Evolutionary conservation across 108 stramenopile species (phyloP).

Genomic region (Seminavis robusta): DNA sequence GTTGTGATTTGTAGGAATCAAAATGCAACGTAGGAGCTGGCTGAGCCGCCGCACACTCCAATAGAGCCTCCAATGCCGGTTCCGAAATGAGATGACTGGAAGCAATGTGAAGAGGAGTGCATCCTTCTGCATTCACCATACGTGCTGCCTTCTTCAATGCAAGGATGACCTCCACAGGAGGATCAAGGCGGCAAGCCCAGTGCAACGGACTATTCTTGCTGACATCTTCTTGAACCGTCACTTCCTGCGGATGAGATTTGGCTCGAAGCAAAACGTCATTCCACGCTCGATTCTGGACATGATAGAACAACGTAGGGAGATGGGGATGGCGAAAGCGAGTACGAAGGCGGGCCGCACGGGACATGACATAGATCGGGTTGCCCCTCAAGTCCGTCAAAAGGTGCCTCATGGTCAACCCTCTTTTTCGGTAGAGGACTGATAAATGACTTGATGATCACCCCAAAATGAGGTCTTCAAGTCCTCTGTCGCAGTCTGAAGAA

Average conservation of each 20-base stretch:
- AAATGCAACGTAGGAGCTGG: too few species aligned
- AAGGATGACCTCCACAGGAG: slow-evolving; percentile 43
- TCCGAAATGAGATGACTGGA: slow-evolving; percentile 29
- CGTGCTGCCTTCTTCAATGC: slow-evolving; percentile 31
- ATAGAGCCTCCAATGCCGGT: slow-evolving; percentile 16
- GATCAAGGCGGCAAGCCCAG: slow-evolving; percentile 52
- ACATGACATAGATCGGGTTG: slow-evolving; percentile 15
- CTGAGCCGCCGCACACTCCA: slow-evolving; percentile 13
- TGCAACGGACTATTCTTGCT: slow-evolving; percentile 55
- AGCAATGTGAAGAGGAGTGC: slow-evolving; percentile 37
- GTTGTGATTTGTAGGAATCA: not conserved
- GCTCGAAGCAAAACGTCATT: slow-evolving; percentile 26
- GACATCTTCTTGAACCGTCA: slow-evolving; percentile 27
- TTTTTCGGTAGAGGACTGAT: too few species aligned
- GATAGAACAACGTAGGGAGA: slow-evolving; percentile 13
- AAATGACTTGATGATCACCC: too few species aligned
- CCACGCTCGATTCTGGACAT: slow-evolving; percentile 22
- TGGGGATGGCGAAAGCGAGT: slow-evolving; percentile 1
- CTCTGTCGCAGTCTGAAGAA: too few species aligned
- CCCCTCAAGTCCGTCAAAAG: slow-evolving; percentile 24
- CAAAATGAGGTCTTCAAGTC: too few species aligned
- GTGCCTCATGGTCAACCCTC: slow-evolving; percentile 21
- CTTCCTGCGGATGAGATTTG: slow-evolving; percentile 30
- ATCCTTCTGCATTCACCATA: slow-evolving; percentile 18
- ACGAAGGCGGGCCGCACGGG: slow-evolving; percentile 3